A percentile compares a stretch with the other conserved stretches of the same genome.
Evolutionary conservation across 1,284 basidiomycete genomes (phyloP).

Genomic region (Stygiomarasmius scandens): DNA sequence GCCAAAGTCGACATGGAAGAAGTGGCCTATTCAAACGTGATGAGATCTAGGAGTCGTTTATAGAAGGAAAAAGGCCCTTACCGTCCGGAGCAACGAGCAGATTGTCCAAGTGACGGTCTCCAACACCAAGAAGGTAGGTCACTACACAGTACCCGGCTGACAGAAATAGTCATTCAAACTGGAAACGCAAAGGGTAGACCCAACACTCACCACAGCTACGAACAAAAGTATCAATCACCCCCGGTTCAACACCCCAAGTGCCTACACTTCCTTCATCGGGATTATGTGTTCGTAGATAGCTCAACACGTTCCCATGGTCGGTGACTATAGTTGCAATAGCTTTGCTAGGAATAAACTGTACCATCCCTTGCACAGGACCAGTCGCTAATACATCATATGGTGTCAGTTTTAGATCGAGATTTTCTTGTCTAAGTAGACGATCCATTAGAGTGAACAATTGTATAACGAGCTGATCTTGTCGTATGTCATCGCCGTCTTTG

Average conservation of each 20-base stretch:
- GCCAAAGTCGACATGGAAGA: slow-evolving; percentile 97
- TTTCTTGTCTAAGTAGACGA: slow-evolving; percentile 89
- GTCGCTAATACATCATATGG: slow-evolving; percentile 96
- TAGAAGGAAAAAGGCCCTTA: slow-evolving; percentile 30
- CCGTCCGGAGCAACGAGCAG: slow-evolving; percentile 92
- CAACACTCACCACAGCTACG: slow-evolving; percentile 87
- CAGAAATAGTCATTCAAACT: slow-evolving; percentile 14
- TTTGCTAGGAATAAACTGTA: slow-evolving; percentile 94
- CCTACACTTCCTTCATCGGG: slow-evolving; percentile 92
- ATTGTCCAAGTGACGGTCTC: slow-evolving; percentile 97
- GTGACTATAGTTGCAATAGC: slow-evolving; percentile 92
- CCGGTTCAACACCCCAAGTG: slow-evolving; percentile 89
- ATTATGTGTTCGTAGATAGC: slow-evolving; percentile 84
- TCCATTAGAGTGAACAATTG: slow-evolving; percentile 99
- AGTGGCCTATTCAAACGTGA: slow-evolving; percentile 56
- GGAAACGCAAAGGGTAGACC: neutral
- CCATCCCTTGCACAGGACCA: slow-evolving; percentile 92
- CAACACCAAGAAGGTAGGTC: slow-evolving; percentile 95
- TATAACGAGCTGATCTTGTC: slow-evolving; percentile 96
- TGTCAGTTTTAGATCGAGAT: slow-evolving; percentile 90
- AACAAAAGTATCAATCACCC: slow-evolving; percentile 95
- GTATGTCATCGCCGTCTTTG: slow-evolving; percentile 98
- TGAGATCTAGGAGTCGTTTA: neutral
- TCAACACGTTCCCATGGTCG: slow-evolving; percentile 89
- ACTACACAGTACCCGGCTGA: slow-evolving; percentile 97